Evolutionary conservation across 2,329 filamentous ascomycete genomes (phyloP).

Genomic region (Fusarium sp.): DNA sequence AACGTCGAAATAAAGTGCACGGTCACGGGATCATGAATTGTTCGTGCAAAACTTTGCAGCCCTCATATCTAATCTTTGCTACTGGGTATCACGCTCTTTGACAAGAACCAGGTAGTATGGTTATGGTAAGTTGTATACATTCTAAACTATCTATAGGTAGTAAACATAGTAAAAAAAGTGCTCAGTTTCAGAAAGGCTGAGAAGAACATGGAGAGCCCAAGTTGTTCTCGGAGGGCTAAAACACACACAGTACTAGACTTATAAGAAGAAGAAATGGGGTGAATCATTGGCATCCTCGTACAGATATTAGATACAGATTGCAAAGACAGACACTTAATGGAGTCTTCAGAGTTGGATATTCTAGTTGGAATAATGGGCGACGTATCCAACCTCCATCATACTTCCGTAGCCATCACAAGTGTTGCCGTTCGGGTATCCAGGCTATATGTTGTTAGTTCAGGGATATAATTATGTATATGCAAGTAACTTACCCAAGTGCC

Average conservation of each 20-base stretch:
- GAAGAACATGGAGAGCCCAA: no score
- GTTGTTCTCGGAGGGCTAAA: no score
- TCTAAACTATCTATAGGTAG: no score
- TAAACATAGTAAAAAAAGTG: no score
- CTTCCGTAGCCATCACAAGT: constrained; percentile 60
- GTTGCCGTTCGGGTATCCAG: constrained; percentile 59
- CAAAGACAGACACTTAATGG: not conserved
- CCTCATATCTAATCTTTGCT: no score
- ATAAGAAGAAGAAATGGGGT: not conserved
- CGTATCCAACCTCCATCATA: constrained; percentile 65
- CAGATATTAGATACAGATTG: not conserved
- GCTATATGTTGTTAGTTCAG: constrained; percentile 50
- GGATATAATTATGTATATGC: rapidly evolving
- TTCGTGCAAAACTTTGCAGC: not conserved
- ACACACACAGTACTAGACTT: no score
- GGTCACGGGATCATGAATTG: not conserved
- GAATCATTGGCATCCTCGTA: not conserved
- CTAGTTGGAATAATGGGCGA: constrained; percentile 54
- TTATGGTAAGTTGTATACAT: no score
- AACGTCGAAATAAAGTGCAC: not conserved
- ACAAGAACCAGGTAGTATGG: no score
- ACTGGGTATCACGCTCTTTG: no score
- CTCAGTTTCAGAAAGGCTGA: no score
- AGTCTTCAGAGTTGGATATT: not conserved
- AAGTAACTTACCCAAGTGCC: constrained; percentile 60